Conservation (phyloP, 768 basidiomycete genomes). For the Leccinum arenicola region DNA sequence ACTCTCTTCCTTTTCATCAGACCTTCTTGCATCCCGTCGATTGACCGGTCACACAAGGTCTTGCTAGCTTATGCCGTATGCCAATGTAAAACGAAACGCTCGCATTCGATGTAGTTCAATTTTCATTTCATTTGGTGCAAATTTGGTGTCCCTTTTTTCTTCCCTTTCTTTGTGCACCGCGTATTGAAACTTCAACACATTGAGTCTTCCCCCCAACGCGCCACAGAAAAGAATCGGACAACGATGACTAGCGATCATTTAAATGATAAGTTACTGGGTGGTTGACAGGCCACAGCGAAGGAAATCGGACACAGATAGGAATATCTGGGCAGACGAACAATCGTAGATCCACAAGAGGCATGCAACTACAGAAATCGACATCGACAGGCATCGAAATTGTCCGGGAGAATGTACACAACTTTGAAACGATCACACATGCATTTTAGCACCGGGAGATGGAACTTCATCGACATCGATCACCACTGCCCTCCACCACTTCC, state of each 20-base stretch:
- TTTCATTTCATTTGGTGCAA: background rate
- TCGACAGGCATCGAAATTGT: conserved; percentile 6
- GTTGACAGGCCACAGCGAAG: background rate
- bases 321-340: background rate
- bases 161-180: background rate
- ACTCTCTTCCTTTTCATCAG: background rate
- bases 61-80: conserved; percentile 13
- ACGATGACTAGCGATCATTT: background rate
- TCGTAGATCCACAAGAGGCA: background rate
- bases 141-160: background rate
- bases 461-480: conserved; percentile 4
- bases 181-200: conserved; percentile 4
- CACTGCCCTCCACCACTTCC: conserved; percentile 4
- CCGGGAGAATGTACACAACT: conserved; percentile 1
- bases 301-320: background rate
- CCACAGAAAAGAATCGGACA: background rate
- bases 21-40: conserved; percentile 3
- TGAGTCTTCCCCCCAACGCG: background rate
- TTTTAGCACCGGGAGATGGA: conserved; percentile 5
- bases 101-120: conserved; percentile 5
- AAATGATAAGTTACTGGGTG: background rate
- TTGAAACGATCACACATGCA: conserved; percentile 9
- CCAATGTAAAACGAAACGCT: conserved; percentile 19
- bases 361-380: conserved; percentile 9
- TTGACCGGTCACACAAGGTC: conserved; percentile 3